phyloP scores from a whole-genome alignment of 1,284 basidiomycete genomes.

The Psilocybe mexicana region DNA sequence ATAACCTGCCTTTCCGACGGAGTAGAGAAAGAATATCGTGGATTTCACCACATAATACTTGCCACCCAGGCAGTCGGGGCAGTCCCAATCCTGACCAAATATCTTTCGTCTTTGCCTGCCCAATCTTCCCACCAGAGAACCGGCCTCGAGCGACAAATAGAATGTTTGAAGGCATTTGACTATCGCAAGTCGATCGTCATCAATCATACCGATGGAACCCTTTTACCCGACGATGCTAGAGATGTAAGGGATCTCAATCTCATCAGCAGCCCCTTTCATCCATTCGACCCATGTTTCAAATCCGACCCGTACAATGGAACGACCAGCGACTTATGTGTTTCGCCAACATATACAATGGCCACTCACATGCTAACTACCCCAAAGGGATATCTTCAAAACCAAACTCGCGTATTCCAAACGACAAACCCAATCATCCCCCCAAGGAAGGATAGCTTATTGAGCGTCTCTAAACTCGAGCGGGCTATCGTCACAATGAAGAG shows the following conservation, averaged over 20 bases:
- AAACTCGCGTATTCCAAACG: constrained; percentile 60
- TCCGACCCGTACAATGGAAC: constrained; percentile 1
- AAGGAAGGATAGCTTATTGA: constrained; percentile 48
- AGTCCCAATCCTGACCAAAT: constrained; percentile 45
- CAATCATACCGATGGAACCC: constrained; percentile 63
- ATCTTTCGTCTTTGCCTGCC: constrained; percentile 36
- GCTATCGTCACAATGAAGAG: constrained; percentile 53
- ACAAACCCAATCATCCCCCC: constrained; percentile 71
- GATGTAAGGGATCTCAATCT: constrained; percentile 72
- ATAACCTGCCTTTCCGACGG: constrained; percentile 37
- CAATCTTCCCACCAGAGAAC: constrained; percentile 27
- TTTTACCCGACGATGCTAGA: constrained; percentile 48
- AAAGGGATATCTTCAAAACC: constrained; percentile 28
- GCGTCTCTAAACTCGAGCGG: constrained; percentile 60
- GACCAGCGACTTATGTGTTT: constrained; percentile 37
- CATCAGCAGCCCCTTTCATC: constrained; percentile 31
- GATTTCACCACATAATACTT: constrained; percentile 67
- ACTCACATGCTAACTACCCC: constrained; percentile 53
- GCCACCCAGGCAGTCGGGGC: constrained; percentile 73
- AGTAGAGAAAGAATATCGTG: constrained; percentile 30
- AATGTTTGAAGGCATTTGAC: constrained; percentile 45
- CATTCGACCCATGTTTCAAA: constrained; percentile 6
- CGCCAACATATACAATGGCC: constrained; percentile 60
- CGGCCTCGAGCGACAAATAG: constrained; percentile 37
- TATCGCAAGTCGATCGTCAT: constrained; percentile 61